phyloP scores from a whole-genome alignment of 2,329 filamentous ascomycete genomes.

The Harringtonia aguacate region DNA sequence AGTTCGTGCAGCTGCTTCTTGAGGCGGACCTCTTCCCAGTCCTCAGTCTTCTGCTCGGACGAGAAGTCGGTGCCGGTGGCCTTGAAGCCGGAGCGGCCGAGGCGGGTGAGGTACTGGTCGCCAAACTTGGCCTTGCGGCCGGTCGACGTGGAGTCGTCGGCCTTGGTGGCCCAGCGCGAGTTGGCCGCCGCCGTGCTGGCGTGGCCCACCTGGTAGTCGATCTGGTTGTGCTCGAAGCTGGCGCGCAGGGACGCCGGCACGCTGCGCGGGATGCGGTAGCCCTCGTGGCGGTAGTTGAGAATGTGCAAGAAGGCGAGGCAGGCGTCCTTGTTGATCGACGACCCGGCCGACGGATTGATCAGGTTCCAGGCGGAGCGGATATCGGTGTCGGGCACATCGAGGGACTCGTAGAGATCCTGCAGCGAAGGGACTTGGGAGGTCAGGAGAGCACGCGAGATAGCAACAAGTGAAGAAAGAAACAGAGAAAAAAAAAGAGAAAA shows the following conservation, averaged over 20 bases:
- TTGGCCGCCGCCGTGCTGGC: slow-evolving; percentile 43
- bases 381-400: slow-evolving; percentile 66
- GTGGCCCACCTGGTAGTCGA: slow-evolving; percentile 88
- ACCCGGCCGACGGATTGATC: slow-evolving; percentile 78
- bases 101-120: slow-evolving; percentile 85
- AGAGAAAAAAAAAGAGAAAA: background rate
- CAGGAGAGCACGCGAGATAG: too few species aligned
- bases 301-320: slow-evolving; percentile 93
- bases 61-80: slow-evolving; percentile 85
- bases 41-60: slow-evolving; percentile 65
- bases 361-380: slow-evolving; percentile 93
- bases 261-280: slow-evolving; percentile 82
- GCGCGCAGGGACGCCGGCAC: slow-evolving; percentile 85
- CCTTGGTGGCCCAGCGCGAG: slow-evolving; percentile 68
- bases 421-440: slow-evolving; percentile 59
- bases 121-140: slow-evolving; percentile 96
- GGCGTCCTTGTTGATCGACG: slow-evolving; percentile 88
- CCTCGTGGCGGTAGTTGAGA: slow-evolving; percentile 90
- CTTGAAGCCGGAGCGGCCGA: slow-evolving; percentile 75
- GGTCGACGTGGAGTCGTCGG: slow-evolving; percentile 70
- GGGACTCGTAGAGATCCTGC: slow-evolving; percentile 72
- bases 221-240: slow-evolving; percentile 90
- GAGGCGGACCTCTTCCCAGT: slow-evolving; percentile 94
- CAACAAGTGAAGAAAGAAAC: background rate
- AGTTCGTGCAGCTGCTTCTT: slow-evolving; percentile 87